Evolutionary conservation across 257 asterid genomes (phyloP).

Genomic region (Fraxinus pennsylvanica): DNA sequence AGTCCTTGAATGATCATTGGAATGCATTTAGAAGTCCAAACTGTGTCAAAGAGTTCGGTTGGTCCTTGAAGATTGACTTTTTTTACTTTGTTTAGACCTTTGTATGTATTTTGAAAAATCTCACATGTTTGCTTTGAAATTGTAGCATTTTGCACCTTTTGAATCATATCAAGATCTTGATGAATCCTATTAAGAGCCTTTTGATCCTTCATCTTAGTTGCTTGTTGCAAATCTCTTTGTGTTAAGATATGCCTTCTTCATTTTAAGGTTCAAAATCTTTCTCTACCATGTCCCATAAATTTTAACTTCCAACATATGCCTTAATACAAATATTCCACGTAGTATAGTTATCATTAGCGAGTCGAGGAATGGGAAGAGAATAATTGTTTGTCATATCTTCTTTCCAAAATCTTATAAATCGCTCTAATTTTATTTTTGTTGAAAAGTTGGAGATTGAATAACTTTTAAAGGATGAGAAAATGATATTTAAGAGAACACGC

Average conservation of each 20-base stretch:
- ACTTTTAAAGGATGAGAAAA: too few species aligned
- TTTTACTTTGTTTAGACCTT: neutral
- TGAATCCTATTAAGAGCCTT: neutral
- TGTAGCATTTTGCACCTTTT: neutral
- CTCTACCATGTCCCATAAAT: neutral
- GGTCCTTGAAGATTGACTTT: too few species aligned
- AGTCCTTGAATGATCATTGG: too few species aligned
- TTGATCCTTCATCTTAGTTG: neutral
- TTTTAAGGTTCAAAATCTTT: neutral
- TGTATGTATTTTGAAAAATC: neutral
- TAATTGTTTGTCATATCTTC: neutral
- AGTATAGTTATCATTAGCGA: neutral
- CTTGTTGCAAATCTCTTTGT: neutral
- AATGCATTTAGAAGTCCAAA: too few species aligned
- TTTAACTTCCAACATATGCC: neutral
- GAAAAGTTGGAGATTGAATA: too few species aligned
- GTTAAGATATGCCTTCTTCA: neutral
- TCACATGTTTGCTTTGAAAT: neutral
- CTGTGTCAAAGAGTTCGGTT: too few species aligned
- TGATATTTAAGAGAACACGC: too few species aligned
- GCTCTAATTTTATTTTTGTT: neutral
- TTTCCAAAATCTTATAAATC: too few species aligned
- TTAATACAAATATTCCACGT: neutral
- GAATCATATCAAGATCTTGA: neutral
- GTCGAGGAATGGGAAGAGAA: neutral